A percentile compares a stretch with the other conserved stretches of the same genome.
Conservation (phyloP, 352 stramenopile genomes). For the Pythium phragmitis region DNA sequence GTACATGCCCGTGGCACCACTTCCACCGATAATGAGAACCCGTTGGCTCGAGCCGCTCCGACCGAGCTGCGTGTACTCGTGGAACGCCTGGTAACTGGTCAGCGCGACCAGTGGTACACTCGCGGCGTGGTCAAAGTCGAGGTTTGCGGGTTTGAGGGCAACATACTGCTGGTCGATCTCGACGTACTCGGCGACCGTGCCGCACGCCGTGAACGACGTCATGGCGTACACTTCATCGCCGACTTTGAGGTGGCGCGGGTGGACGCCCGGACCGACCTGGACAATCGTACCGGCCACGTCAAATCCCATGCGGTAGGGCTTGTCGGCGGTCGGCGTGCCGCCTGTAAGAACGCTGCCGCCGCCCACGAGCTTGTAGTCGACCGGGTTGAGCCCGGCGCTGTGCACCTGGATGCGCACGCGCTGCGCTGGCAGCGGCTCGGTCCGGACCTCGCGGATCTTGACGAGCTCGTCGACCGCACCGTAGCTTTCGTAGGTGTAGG, state of each 20-base stretch:
- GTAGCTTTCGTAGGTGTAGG: constrained; percentile 16
- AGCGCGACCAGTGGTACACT: constrained; percentile 30
- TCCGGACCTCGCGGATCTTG: constrained; percentile 3
- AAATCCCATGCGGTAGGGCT: constrained; percentile 21
- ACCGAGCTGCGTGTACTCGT: constrained; percentile 16
- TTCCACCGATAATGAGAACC: constrained; percentile 40
- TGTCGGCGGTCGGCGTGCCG: constrained; percentile 13
- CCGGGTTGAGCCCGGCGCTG: constrained; percentile 21
- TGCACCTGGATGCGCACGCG: constrained; percentile 22
- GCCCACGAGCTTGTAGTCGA: constrained; percentile 14
- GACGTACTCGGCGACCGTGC: constrained; percentile 44
- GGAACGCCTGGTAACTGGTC: constrained; percentile 39
- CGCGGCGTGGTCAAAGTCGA: constrained; percentile 39
- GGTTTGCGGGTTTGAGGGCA: constrained; percentile 39
- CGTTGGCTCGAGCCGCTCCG: constrained; percentile 12
- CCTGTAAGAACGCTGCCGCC: constrained; percentile 9
- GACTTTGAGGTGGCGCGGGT: constrained; percentile 18
- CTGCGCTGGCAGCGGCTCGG: neutral
- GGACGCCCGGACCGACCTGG: constrained; percentile 15
- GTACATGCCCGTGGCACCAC: constrained; percentile 37
- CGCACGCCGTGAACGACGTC: constrained; percentile 18
- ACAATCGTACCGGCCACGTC: constrained; percentile 16
- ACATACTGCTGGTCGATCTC: constrained; percentile 31
- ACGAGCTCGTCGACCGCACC: constrained; percentile 3
- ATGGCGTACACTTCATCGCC: constrained; percentile 29